phyloP scores from a whole-genome alignment of 176 grass and related monocot species.

The Zea luxurians region DNA sequence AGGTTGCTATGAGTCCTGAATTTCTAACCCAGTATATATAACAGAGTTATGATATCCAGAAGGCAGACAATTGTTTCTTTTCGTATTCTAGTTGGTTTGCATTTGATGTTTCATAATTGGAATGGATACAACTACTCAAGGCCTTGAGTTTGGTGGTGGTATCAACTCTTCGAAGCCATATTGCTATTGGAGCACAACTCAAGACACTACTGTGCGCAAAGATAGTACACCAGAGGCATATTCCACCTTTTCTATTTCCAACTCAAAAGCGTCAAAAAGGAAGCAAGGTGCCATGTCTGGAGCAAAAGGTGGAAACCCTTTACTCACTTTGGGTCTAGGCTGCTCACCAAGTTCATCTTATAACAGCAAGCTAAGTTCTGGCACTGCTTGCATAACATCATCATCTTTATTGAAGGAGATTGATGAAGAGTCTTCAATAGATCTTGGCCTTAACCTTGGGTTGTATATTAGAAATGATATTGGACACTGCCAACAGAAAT shows the following conservation, averaged over 20 bases:
- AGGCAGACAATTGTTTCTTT: conserved; percentile 62
- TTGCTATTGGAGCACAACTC: conserved; percentile 36
- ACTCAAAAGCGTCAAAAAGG: conserved; percentile 40
- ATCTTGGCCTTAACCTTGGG: conserved; percentile 66
- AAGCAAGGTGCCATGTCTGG: conserved; percentile 46
- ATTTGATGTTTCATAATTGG: conserved; percentile 35
- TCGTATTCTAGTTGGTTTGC: conserved; percentile 48
- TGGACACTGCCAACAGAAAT: conserved; percentile 42
- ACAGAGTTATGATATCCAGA: conserved; percentile 53
- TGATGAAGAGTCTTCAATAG: conserved; percentile 64
- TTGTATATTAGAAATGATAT: conserved; percentile 48
- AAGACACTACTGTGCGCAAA: conserved; percentile 33
- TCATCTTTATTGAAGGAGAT: conserved; percentile 63
- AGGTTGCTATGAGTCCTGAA: conserved; percentile 58
- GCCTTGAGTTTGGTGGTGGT: conserved; percentile 43
- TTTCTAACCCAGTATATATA: conserved; percentile 51
- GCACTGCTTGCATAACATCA: conserved; percentile 51
- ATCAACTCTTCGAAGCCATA: conserved; percentile 30
- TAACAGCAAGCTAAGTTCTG: conserved; percentile 72
- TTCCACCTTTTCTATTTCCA: conserved; percentile 40
- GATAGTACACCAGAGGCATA: conserved; percentile 37
- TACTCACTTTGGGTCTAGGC: conserved; percentile 58
- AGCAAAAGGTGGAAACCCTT: conserved; percentile 39
- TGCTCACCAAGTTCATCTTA: conserved; percentile 61
- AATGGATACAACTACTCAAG: conserved; percentile 53